Evolutionary conservation across 2,329 filamentous ascomycete species (phyloP).

Genomic region (Pezizomycotina sp.): DNA sequence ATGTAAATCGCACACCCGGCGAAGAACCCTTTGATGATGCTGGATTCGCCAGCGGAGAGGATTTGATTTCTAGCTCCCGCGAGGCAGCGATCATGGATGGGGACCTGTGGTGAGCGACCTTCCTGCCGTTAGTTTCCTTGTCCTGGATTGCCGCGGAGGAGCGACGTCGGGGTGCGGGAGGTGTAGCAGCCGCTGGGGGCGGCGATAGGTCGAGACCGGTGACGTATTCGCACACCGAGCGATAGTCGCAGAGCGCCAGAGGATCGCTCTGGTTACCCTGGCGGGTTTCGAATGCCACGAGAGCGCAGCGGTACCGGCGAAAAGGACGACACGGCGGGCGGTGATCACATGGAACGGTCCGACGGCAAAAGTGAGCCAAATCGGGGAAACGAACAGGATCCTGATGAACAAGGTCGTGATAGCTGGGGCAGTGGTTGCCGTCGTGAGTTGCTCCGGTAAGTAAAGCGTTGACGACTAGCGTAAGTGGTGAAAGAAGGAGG

Average conservation of each 20-base stretch:
- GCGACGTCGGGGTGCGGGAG: constrained; percentile 22
- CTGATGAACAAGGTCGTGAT: constrained; percentile 79
- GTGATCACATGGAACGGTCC: constrained; percentile 75
- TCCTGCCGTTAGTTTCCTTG: constrained; percentile 29
- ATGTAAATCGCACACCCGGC: constrained; percentile 83
- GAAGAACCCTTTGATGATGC: constrained; percentile 36
- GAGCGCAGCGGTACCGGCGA: constrained; percentile 67
- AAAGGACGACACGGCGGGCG: constrained; percentile 65
- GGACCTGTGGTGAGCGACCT: constrained; percentile 35
- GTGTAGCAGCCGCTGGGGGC: constrained; percentile 6
- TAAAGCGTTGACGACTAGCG: constrained; percentile 84
- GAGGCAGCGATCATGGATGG: constrained; percentile 29
- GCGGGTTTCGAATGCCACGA: constrained; percentile 87
- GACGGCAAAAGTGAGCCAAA: constrained; percentile 72
- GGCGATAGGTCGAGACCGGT: constrained; percentile 49
- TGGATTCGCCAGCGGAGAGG: constrained; percentile 29
- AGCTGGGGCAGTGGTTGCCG: constrained; percentile 76
- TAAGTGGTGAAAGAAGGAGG: constrained; percentile 48
- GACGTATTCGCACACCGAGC: constrained; percentile 50
- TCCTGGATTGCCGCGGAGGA: constrained; percentile 24
- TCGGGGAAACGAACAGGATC: constrained; percentile 68
- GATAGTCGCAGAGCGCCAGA: constrained; percentile 77
- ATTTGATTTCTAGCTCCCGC: constrained; percentile 20
- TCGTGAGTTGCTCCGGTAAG: constrained; percentile 79
- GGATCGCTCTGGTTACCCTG: constrained; percentile 64